Evolutionary conservation across 2,329 filamentous ascomycete genomes (phyloP).

Genomic region (Paraphaeosphaeria sporulosa): DNA sequence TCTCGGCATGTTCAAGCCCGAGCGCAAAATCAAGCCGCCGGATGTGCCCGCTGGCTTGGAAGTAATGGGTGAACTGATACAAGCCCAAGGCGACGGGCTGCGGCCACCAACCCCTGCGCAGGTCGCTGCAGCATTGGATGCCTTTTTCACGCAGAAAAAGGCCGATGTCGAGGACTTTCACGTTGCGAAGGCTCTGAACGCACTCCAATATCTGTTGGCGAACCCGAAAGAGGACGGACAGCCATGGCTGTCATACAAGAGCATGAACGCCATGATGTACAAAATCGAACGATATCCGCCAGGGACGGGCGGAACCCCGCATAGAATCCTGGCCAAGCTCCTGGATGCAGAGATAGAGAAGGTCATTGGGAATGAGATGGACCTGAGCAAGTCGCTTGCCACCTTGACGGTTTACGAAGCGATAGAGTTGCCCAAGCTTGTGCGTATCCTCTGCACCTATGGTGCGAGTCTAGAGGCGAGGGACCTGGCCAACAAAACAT

Average conservation of each 20-base stretch:
- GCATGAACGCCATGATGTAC: slow-evolving; percentile 22
- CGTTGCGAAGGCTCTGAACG: slow-evolving; percentile 65
- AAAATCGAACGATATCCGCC: slow-evolving; percentile 36
- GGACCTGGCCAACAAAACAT: slow-evolving; percentile 26
- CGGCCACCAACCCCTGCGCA: slow-evolving; percentile 70
- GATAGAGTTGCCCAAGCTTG: slow-evolving; percentile 14
- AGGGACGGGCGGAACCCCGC: slow-evolving; percentile 47
- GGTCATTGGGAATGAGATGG: slow-evolving; percentile 5
- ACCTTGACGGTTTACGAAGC: slow-evolving; percentile 7
- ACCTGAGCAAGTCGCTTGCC: not conserved
- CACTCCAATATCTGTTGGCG: slow-evolving; percentile 67
- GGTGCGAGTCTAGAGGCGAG: slow-evolving; percentile 37
- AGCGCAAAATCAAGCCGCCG: slow-evolving; percentile 65
- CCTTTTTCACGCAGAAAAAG: slow-evolving; percentile 37
- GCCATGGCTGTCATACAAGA: slow-evolving; percentile 42
- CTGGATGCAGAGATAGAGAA: slow-evolving; percentile 39
- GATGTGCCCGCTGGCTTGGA: slow-evolving; percentile 75
- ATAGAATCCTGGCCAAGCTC: slow-evolving; percentile 51
- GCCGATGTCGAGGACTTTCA: slow-evolving; percentile 39
- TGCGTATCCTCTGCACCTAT: slow-evolving; percentile 32
- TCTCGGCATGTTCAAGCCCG: slow-evolving; percentile 69
- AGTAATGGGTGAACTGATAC: slow-evolving; percentile 72
- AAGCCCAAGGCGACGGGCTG: slow-evolving; percentile 67
- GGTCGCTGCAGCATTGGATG: slow-evolving; percentile 63
- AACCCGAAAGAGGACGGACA: slow-evolving; percentile 30